A percentile compares a stretch with the other conserved stretches of the same genome.
Conservation (phyloP, 805 yeast genomes). For the Wickerhamomyces kurtzmanii region DNA sequence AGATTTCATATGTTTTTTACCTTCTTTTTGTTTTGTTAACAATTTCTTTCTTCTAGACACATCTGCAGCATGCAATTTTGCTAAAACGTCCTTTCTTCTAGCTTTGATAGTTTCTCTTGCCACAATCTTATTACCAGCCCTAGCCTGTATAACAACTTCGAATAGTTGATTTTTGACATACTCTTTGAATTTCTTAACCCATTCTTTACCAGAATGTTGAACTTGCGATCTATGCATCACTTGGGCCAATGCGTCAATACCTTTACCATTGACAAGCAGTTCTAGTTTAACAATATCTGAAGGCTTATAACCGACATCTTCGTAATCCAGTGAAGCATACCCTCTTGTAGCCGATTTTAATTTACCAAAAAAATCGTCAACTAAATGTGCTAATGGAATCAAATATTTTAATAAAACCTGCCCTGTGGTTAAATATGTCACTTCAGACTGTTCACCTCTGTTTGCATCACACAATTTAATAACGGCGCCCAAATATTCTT, state of each 20-base stretch:
- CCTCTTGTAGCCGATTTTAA: slow-evolving; percentile 86
- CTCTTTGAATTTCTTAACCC: slow-evolving; percentile 76
- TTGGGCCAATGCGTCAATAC: slow-evolving; percentile 88
- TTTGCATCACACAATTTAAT: slow-evolving; percentile 79
- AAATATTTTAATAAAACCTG: slow-evolving; percentile 76
- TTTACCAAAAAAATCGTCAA: slow-evolving; percentile 93
- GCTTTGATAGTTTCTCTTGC: slow-evolving; percentile 95
- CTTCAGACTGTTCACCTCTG: slow-evolving; percentile 74
- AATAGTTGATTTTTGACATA: slow-evolving; percentile 75
- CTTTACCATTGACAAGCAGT: slow-evolving; percentile 76
- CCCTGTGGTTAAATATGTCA: slow-evolving; percentile 67
- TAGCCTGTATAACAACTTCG: slow-evolving; percentile 90
- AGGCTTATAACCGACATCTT: slow-evolving; percentile 78
- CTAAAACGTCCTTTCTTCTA: slow-evolving; percentile 88
- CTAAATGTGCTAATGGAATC: slow-evolving; percentile 80
- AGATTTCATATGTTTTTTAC: slow-evolving; percentile 76
- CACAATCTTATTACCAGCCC: slow-evolving; percentile 66
- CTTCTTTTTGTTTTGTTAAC: slow-evolving; percentile 84
- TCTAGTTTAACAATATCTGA: slow-evolving; percentile 84
- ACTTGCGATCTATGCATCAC: slow-evolving; percentile 81
- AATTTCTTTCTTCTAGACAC: slow-evolving; percentile 83
- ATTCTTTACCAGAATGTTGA: slow-evolving; percentile 62
- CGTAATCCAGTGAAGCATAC: slow-evolving; percentile 90
- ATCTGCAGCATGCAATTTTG: slow-evolving; percentile 89
- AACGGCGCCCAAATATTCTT: slow-evolving; percentile 79